Conservation (phyloP, 2,329 filamentous ascomycete genomes). For the Diplodia mutila region DNA sequence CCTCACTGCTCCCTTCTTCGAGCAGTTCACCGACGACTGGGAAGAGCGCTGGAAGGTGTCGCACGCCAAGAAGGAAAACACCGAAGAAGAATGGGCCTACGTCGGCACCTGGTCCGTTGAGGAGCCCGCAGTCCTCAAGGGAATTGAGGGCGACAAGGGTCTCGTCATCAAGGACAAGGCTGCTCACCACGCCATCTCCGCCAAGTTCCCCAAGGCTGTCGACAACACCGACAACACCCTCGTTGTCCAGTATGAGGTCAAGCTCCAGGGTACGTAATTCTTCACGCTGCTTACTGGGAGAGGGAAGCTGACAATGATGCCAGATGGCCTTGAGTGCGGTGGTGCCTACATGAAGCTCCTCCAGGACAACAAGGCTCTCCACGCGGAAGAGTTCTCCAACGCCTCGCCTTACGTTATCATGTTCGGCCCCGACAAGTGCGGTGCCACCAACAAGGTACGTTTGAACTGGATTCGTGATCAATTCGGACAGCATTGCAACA, state of each 20-base stretch:
- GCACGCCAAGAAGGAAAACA: slow-evolving; percentile 92
- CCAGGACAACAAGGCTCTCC: slow-evolving; percentile 94
- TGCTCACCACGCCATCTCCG: slow-evolving; percentile 98
- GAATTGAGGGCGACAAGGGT: slow-evolving; percentile 93
- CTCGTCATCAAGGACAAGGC: slow-evolving; percentile 97
- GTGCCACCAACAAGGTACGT: slow-evolving; percentile 92
- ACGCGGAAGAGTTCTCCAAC: slow-evolving; percentile 97
- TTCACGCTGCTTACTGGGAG: not conserved
- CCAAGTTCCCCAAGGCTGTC: slow-evolving; percentile 96
- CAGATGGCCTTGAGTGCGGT: slow-evolving; percentile 94
- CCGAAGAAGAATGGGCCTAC: slow-evolving; percentile 91
- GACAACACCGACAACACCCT: slow-evolving; percentile 97
- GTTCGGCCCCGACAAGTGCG: slow-evolving; percentile 99
- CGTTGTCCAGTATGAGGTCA: slow-evolving; percentile 98
- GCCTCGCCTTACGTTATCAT: slow-evolving; percentile 98
- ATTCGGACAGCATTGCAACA: not conserved
- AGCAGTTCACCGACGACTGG: slow-evolving; percentile 99
- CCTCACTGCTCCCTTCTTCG: slow-evolving; percentile 91
- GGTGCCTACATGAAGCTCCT: slow-evolving; percentile 99
- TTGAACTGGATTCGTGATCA: not conserved
- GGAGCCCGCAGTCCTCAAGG: slow-evolving; percentile 87
- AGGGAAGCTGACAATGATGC: not conserved
- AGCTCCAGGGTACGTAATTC: slow-evolving; percentile 82
- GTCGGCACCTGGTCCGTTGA: slow-evolving; percentile 96
- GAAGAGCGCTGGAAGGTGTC: slow-evolving; percentile 91